Percentiles rank a stretch among this genome's conserved stretches.
Evolutionary conservation across 1,284 basidiomycete species (phyloP).

Genomic region (Agaricales sp.): DNA sequence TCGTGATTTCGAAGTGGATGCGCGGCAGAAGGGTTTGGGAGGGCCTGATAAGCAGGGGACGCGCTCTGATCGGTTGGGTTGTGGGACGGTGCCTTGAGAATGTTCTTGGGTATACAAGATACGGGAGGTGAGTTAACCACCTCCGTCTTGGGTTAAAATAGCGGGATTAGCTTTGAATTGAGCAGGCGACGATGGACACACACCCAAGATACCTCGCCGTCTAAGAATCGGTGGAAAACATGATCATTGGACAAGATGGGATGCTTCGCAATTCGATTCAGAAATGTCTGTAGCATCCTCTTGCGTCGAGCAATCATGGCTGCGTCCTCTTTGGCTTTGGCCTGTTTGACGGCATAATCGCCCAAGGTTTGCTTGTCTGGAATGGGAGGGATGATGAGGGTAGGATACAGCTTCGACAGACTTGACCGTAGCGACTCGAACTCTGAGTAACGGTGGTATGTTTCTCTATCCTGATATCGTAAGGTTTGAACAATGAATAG

Average conservation of each 20-base stretch:
- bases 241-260: slow-evolving; percentile 92
- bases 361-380: slow-evolving; percentile 94
- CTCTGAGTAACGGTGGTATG: slow-evolving; percentile 91
- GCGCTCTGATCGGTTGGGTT: slow-evolving; percentile 79
- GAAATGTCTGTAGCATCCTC: slow-evolving; percentile 91
- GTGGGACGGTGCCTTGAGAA: slow-evolving; percentile 90
- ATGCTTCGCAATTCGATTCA: slow-evolving; percentile 84
- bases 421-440: slow-evolving; percentile 89
- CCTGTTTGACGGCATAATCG: slow-evolving; percentile 96
- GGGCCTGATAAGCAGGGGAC: slow-evolving; percentile 68
- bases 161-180: too few species aligned
- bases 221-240: slow-evolving; percentile 91
- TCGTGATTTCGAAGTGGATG: slow-evolving; percentile 84
- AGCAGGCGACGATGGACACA: too few species aligned
- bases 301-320: slow-evolving; percentile 87
- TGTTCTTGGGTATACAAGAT: slow-evolving; percentile 87
- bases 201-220: slow-evolving; percentile 94
- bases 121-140: slow-evolving; percentile 89
- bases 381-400: slow-evolving; percentile 94
- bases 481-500: slow-evolving; percentile 8
- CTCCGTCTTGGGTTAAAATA: slow-evolving; percentile 54
- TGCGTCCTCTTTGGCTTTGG: slow-evolving; percentile 93
- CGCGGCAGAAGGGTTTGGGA: slow-evolving; percentile 83
- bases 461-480: slow-evolving; percentile 57
- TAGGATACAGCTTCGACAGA: slow-evolving; percentile 87